Evolutionary conservation across 139 green algal species (phyloP).

Genomic region (Chlorella vulgaris): DNA sequence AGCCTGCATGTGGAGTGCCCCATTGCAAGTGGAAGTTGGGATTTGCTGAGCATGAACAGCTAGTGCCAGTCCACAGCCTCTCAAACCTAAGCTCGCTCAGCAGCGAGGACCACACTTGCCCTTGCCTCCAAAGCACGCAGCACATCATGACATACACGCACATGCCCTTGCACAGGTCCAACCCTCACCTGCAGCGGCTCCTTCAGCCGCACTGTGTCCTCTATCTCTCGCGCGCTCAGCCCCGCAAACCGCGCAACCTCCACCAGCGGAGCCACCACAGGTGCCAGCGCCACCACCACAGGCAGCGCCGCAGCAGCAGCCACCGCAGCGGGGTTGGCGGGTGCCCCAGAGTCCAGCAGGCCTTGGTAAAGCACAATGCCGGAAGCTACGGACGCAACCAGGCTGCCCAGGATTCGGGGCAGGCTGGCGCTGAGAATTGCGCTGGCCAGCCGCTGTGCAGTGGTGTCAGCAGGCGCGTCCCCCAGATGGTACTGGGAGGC

Average conservation of each 20-base stretch:
- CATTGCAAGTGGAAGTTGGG: neutral
- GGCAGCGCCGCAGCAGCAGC: slow-evolving; percentile 35
- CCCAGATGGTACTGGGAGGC: slow-evolving; percentile 69
- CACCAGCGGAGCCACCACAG: slow-evolving; percentile 65
- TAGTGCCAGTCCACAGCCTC: no score
- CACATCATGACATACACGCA: no score
- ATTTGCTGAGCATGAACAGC: no score
- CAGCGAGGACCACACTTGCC: no score
- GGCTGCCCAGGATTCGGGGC: slow-evolving; percentile 12
- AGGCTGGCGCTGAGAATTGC: slow-evolving; percentile 40
- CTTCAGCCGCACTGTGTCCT: slow-evolving; percentile 72
- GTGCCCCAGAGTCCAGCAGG: neutral
- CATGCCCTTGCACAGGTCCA: no score
- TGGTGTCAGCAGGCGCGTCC: slow-evolving; percentile 58
- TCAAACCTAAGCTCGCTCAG: no score
- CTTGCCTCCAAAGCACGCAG: no score
- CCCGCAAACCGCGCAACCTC: slow-evolving; percentile 68
- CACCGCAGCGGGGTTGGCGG: neutral
- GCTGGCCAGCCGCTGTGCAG: slow-evolving; percentile 53
- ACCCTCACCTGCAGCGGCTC: slow-evolving; percentile 70
- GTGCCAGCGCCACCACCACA: slow-evolving; percentile 52
- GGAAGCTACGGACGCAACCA: slow-evolving; percentile 16
- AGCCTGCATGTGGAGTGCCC: slow-evolving; percentile 11
- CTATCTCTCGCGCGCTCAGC: slow-evolving; percentile 71
- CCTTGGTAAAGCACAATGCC: slow-evolving; percentile 1